Evolutionary conservation across 768 basidiomycete species (phyloP).

Genomic region (Fomitopsis pulvina): DNA sequence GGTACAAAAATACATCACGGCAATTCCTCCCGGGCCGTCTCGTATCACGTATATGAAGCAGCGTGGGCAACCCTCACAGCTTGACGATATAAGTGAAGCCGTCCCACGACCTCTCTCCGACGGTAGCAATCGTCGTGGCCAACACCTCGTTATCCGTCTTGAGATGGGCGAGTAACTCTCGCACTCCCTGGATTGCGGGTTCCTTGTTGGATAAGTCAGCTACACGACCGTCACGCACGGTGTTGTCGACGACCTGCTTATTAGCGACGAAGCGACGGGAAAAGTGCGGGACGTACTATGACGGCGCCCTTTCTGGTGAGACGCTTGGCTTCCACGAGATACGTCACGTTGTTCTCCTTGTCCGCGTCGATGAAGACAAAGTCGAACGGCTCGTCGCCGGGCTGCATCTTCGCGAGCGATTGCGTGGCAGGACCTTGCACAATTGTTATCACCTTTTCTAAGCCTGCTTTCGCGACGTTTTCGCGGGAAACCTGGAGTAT

Average conservation of each 20-base stretch:
- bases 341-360: slow-evolving; percentile 47
- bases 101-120: slow-evolving; percentile 27
- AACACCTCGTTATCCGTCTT: slow-evolving; percentile 38
- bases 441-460: slow-evolving; percentile 40
- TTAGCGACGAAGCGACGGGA: neutral
- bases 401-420: slow-evolving; percentile 38
- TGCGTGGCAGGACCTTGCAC: slow-evolving; percentile 47
- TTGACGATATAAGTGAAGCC: slow-evolving; percentile 22
- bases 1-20: too few relatives aligned
- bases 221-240: slow-evolving; percentile 43
- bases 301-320: slow-evolving; percentile 53
- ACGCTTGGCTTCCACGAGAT: slow-evolving; percentile 55
- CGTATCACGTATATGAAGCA: too few relatives aligned
- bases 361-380: slow-evolving; percentile 70
- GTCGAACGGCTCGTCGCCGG: slow-evolving; percentile 47
- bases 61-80: neutral
- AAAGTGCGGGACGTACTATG: slow-evolving; percentile 35
- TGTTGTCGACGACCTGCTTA: slow-evolving; percentile 52
- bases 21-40: too few relatives aligned
- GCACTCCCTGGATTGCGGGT: slow-evolving; percentile 37
- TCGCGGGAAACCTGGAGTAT: slow-evolving; percentile 43
- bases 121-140: slow-evolving; percentile 29
- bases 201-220: slow-evolving; percentile 25
- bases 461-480: slow-evolving; percentile 49
- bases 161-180: slow-evolving; percentile 36